phyloP scores from a whole-genome alignment of 371 early-diverging fungal species.

The Cokeromyces recurvatus region DNA sequence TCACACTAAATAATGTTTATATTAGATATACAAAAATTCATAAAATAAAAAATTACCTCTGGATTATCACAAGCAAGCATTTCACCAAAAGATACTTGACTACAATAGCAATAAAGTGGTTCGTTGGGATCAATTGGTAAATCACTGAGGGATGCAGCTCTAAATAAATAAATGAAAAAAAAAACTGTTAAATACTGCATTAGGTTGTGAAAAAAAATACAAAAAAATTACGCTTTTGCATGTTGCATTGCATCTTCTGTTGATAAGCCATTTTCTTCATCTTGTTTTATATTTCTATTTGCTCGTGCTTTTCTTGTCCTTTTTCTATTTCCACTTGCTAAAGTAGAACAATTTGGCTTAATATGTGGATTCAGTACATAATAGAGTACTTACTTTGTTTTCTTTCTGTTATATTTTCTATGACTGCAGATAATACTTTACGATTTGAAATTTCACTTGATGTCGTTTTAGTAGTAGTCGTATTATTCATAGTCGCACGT shows the following conservation, averaged over 20 bases:
- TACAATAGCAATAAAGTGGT: slow-evolving; percentile 92
- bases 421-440: no score
- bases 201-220: no score
- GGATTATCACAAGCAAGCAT: slow-evolving; percentile 97
- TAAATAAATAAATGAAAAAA: slow-evolving; percentile 3
- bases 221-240: slow-evolving; percentile 44
- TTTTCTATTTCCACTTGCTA: slow-evolving; percentile 13
- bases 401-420: no score
- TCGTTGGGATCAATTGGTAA: slow-evolving; percentile 93
- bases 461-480: neutral
- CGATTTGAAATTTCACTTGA: no score
- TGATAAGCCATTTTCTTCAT: slow-evolving; percentile 16
- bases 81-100: slow-evolving; percentile 92
- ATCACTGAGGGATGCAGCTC: slow-evolving; percentile 51
- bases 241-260: slow-evolving; percentile 29
- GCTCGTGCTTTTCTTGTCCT: slow-evolving; percentile 1
- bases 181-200: no score
- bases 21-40: no score
- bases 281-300: neutral
- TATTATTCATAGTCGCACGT: slow-evolving; percentile 10
- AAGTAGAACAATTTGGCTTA: no score
- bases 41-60: slow-evolving; percentile 63
- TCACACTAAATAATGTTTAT: slow-evolving; percentile 72
- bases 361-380: no score
- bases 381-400: no score